phyloP scores from a whole-genome alignment of 2,329 filamentous ascomycete species.

The Tolypocladium ophioglossoides region DNA sequence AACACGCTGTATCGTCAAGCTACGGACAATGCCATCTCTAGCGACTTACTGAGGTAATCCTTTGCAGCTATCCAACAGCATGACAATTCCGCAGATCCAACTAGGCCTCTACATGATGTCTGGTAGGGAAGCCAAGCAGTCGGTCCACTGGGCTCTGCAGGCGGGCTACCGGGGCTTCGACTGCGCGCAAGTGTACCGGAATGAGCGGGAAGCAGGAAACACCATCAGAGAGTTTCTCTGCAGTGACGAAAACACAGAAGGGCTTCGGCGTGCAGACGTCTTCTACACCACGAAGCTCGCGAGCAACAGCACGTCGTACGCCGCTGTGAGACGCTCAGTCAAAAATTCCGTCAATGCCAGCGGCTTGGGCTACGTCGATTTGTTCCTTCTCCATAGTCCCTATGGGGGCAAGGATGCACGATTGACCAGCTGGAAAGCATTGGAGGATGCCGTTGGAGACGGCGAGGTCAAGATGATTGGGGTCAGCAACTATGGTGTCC shows the following conservation, averaged over 20 bases:
- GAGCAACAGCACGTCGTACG: slow-evolving; percentile 53
- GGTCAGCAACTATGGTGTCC: slow-evolving; percentile 69
- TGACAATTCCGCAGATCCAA: slow-evolving; percentile 60
- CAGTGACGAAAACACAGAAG: slow-evolving; percentile 33
- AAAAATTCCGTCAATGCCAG: slow-evolving; percentile 52
- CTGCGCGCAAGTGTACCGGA: slow-evolving; percentile 48
- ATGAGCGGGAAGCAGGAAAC: slow-evolving; percentile 59
- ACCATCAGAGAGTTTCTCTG: slow-evolving; percentile 51
- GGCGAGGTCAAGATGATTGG: slow-evolving; percentile 63
- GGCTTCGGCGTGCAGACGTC: slow-evolving; percentile 55
- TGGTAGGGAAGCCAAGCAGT: slow-evolving; percentile 44
- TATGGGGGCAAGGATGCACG: slow-evolving; percentile 62
- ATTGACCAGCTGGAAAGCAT: slow-evolving; percentile 62
- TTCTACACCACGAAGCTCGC: slow-evolving; percentile 76
- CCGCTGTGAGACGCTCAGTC: slow-evolving; percentile 57
- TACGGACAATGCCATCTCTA: not conserved
- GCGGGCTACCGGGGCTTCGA: slow-evolving; percentile 42
- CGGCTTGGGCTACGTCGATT: slow-evolving; percentile 64
- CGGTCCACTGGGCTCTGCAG: slow-evolving; percentile 47
- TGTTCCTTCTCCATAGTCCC: slow-evolving; percentile 71
- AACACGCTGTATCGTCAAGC: not conserved
- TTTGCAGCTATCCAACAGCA: slow-evolving; percentile 50
- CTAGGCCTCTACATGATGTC: slow-evolving; percentile 65
- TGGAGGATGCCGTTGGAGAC: slow-evolving; percentile 64
- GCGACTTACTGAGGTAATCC: not conserved